Evolutionary conservation across 2,329 filamentous ascomycete genomes (phyloP).

Genomic region (Aspergillus versicolor): DNA sequence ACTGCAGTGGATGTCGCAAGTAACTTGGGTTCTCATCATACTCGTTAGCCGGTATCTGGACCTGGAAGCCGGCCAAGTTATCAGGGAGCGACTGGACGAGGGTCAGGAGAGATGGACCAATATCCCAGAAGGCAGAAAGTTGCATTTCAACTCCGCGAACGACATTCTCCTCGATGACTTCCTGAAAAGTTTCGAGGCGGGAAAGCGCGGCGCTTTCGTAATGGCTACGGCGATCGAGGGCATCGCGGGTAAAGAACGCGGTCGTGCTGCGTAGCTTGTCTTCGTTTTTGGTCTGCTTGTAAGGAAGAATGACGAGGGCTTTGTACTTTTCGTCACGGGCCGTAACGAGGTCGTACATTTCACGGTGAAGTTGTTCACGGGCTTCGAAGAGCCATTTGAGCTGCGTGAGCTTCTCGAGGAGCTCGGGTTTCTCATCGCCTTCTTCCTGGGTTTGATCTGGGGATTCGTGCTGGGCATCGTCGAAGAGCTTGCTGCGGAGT

Average conservation of each 20-base stretch:
- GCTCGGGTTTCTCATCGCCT: conserved; percentile 89
- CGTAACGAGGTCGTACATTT: conserved; percentile 78
- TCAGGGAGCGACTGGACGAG: conserved; percentile 77
- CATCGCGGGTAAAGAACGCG: conserved; percentile 79
- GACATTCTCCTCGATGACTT: conserved; percentile 80
- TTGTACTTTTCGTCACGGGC: conserved; percentile 86
- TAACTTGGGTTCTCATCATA: conserved; percentile 85
- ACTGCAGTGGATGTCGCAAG: conserved; percentile 77
- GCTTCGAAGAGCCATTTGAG: conserved; percentile 97
- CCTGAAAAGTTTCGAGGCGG: conserved; percentile 73
- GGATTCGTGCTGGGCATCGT: conserved; percentile 65
- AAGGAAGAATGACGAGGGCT: conserved; percentile 78
- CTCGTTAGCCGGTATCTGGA: conserved; percentile 77
- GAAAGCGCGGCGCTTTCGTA: conserved; percentile 71
- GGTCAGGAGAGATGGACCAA: conserved; percentile 76
- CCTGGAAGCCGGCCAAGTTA: conserved; percentile 57
- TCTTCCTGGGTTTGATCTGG: conserved; percentile 90
- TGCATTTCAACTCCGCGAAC: conserved; percentile 86
- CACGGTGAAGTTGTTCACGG: conserved; percentile 81
- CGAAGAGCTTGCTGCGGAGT: conserved; percentile 69
- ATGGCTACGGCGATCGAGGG: conserved; percentile 66
- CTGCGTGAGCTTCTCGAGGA: conserved; percentile 89
- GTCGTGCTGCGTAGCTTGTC: conserved; percentile 78
- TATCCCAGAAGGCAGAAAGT: conserved; percentile 95
- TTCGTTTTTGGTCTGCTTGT: conserved; percentile 68